Percentiles rank a stretch among this genome's conserved stretches.
These are phyloP conservation scores for Suillus americanus DNA, from an alignment of 768 basidiomycete species.

Conservation along the genomic window DNA sequence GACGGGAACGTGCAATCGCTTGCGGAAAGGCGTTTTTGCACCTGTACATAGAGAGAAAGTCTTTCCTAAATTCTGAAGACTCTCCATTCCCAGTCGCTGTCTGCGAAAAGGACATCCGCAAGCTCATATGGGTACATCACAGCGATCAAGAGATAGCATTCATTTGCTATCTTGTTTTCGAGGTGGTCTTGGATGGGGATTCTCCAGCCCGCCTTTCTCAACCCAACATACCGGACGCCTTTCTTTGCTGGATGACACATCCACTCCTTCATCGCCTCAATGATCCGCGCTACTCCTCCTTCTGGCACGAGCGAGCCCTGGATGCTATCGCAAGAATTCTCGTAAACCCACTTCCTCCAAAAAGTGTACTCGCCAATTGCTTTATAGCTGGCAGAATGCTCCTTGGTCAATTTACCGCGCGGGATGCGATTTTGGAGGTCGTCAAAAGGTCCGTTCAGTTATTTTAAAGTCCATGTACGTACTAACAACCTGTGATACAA, in stretches of 20 bases:
- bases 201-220: constrained; percentile 1
- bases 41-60: constrained; percentile 8
- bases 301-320: background rate
- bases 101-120: constrained; percentile 1
- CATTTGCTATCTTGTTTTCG: constrained; percentile 8
- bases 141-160: constrained; percentile 9
- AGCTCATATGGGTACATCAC: constrained; percentile 9
- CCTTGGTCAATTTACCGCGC: constrained; percentile 1
- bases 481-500: background rate
- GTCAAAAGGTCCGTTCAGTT: constrained; percentile 6
- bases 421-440: constrained; percentile 1
- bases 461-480: background rate
- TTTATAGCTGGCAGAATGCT: constrained; percentile 6
- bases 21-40: constrained; percentile 12
- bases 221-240: constrained; percentile 2
- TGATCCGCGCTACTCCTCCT: background rate
- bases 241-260: constrained; percentile 10
- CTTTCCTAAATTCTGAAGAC: background rate
- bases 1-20: constrained; percentile 9
- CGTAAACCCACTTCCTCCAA: constrained; percentile 4
- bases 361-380: constrained; percentile 8
- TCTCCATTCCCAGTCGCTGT: background rate
- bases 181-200: constrained; percentile 1
- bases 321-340: constrained; percentile 9
- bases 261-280: constrained; percentile 7